phyloP scores from a whole-genome alignment of 805 yeast genomes.

The Peterozyma toletana region DNA sequence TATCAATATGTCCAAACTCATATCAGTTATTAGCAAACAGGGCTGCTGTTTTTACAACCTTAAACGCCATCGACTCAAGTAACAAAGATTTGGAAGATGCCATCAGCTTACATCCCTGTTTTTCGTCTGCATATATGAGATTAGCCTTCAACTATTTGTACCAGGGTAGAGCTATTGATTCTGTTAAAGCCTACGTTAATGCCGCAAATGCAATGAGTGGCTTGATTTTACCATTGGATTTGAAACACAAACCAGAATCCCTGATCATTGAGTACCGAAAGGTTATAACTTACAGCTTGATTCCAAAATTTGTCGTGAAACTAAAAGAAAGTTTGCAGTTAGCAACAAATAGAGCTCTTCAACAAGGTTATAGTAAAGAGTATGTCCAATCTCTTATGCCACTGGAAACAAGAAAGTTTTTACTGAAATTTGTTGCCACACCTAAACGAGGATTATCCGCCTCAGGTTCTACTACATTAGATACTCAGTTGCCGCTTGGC shows the following conservation, averaged over 20 bases:
- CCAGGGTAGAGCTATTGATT: constrained; percentile 27
- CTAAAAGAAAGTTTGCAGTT: constrained; percentile 19
- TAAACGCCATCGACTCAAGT: constrained; percentile 27
- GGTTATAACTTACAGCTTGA: constrained; percentile 13
- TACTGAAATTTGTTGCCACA: not conserved
- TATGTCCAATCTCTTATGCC: constrained; percentile 18
- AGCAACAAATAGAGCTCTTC: constrained; percentile 21
- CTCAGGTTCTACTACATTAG: no score
- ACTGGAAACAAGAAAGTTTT: not conserved
- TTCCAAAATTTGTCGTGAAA: constrained; percentile 15
- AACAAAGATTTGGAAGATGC: constrained; percentile 26
- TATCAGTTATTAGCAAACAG: constrained; percentile 29
- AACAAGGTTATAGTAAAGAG: constrained; percentile 22
- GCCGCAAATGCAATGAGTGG: constrained; percentile 18
- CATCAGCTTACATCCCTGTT: constrained; percentile 21
- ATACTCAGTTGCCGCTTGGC: no score
- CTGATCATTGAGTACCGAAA: constrained; percentile 6
- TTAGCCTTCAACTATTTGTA: constrained; percentile 27
- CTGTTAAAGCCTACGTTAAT: constrained; percentile 27
- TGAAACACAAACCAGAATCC: not conserved
- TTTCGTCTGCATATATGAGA: constrained; percentile 31
- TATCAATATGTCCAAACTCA: constrained; percentile 23
- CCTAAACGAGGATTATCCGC: no score
- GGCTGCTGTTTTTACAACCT: constrained; percentile 30
- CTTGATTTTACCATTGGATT: constrained; percentile 1